phyloP scores from a whole-genome alignment of 805 yeast genomes.

The Suhomyces sp. region DNA sequence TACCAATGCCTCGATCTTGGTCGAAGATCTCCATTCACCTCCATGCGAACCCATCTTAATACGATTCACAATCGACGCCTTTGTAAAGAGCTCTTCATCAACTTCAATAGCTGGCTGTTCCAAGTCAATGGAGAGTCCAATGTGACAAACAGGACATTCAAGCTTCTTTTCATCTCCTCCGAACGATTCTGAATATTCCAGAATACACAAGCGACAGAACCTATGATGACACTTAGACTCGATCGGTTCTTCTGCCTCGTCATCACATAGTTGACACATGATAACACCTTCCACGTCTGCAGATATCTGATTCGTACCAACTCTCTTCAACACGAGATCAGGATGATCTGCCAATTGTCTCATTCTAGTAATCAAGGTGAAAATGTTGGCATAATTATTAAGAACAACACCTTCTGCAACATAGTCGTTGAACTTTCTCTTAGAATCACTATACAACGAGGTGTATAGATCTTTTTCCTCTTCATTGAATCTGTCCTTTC shows the following conservation, averaged over 20 bases:
- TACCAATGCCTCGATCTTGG: slow-evolving; percentile 93
- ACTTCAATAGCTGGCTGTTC: slow-evolving; percentile 83
- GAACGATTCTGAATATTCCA: slow-evolving; percentile 83
- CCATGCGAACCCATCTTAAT: slow-evolving; percentile 68
- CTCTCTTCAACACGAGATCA: slow-evolving; percentile 80
- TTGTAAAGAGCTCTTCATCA: slow-evolving; percentile 56
- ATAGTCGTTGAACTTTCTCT: slow-evolving; percentile 84
- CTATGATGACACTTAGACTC: slow-evolving; percentile 91
- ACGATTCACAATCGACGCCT: slow-evolving; percentile 77
- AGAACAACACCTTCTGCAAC: slow-evolving; percentile 96
- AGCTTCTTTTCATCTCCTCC: slow-evolving; percentile 59
- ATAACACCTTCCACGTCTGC: slow-evolving; percentile 52
- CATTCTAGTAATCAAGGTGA: slow-evolving; percentile 94
- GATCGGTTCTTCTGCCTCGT: slow-evolving; percentile 97
- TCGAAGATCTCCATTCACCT: slow-evolving; percentile 89
- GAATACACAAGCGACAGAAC: slow-evolving; percentile 90
- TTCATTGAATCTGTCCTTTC: slow-evolving; percentile 85
- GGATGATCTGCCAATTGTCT: slow-evolving; percentile 98
- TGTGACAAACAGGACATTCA: slow-evolving; percentile 95
- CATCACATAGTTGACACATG: slow-evolving; percentile 92
- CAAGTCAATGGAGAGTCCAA: slow-evolving; percentile 85
- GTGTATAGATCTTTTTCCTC: slow-evolving; percentile 93
- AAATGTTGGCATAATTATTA: slow-evolving; percentile 95
- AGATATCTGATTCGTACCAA: slow-evolving; percentile 40
- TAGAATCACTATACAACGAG: slow-evolving; percentile 81